phyloP scores from a whole-genome alignment of 805 yeast genomes.

The Nakazawaea siamensis region DNA sequence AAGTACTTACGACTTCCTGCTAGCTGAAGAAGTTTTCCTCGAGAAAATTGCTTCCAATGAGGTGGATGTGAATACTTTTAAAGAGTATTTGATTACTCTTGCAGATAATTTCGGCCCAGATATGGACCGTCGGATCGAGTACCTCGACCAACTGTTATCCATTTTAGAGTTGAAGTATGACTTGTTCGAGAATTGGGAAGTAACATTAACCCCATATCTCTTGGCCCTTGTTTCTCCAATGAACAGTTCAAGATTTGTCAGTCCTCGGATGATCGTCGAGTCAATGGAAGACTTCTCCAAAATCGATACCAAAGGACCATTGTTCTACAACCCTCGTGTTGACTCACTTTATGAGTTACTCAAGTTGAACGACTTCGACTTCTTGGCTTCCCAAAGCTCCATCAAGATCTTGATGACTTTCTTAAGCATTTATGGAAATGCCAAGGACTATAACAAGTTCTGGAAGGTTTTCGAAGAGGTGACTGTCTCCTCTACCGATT shows the following conservation, averaged over 20 bases:
- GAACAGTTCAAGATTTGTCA: constrained; percentile 1
- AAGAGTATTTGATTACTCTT: constrained; percentile 24
- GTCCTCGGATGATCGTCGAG: constrained; percentile 1
- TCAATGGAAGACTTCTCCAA: not conserved
- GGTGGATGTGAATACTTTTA: too few species aligned
- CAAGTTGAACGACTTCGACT: not conserved
- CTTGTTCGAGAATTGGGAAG: constrained; percentile 6
- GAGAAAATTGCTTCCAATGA: constrained; percentile 19
- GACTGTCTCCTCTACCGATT: constrained; percentile 1
- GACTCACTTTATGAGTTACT: constrained; percentile 3
- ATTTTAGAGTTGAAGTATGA: not conserved
- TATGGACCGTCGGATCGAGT: not conserved
- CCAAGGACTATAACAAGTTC: constrained; percentile 3
- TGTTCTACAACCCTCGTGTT: not conserved
- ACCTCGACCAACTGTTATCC: not conserved
- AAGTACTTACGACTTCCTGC: constrained; percentile 18
- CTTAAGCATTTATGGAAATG: constrained; percentile 10
- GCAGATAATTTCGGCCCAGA: constrained; percentile 17
- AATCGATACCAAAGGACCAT: not conserved
- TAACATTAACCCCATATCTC: constrained; percentile 2
- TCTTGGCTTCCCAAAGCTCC: constrained; percentile 1
- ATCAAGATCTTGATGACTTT: constrained; percentile 4
- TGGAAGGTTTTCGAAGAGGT: constrained; percentile 1
- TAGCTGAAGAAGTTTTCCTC: constrained; percentile 19
- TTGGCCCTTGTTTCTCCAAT: not conserved